A percentile compares a stretch with the other conserved stretches of the same genome.
Evolutionary conservation across 495 filamentous ascomycete species (phyloP).

Genomic region (Penicillium malachiteum): DNA sequence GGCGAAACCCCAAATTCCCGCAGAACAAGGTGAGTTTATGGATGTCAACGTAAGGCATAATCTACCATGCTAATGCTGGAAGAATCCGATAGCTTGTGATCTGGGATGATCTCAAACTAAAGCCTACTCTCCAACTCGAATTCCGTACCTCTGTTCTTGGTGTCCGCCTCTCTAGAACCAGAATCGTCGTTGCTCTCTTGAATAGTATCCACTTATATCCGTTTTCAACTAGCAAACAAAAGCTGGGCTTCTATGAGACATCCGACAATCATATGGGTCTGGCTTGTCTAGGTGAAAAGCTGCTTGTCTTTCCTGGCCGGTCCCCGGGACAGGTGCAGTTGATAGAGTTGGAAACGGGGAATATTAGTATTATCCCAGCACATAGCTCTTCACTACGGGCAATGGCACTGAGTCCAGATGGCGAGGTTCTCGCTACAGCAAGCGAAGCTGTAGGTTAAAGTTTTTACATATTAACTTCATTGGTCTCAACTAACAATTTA

Average conservation of each 20-base stretch:
- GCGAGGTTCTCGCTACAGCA: slow-evolving; percentile 82
- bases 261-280: slow-evolving; percentile 82
- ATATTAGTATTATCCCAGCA: slow-evolving; percentile 91
- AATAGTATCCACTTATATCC: slow-evolving; percentile 84
- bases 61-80: not conserved
- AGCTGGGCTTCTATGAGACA: slow-evolving; percentile 77
- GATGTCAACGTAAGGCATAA: not conserved
- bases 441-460: slow-evolving; percentile 67
- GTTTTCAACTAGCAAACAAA: slow-evolving; percentile 72
- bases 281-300: slow-evolving; percentile 69
- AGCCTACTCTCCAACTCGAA: slow-evolving; percentile 69
- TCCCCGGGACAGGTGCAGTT: slow-evolving; percentile 89
- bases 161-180: slow-evolving; percentile 71
- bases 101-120: slow-evolving; percentile 86
- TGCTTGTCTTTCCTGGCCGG: slow-evolving; percentile 79
- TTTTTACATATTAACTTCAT: not conserved
- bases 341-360: slow-evolving; percentile 75
- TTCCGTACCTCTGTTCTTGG: slow-evolving; percentile 74
- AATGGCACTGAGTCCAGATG: slow-evolving; percentile 77
- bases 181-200: slow-evolving; percentile 77
- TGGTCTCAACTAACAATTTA: slow-evolving; percentile 6
- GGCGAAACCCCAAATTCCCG: slow-evolving; percentile 80
- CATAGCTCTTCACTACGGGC: slow-evolving; percentile 77
- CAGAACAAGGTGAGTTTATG: slow-evolving; percentile 70
- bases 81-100: slow-evolving; percentile 63